Evolutionary conservation across 73 alveolate genomes (phyloP).

Genomic region (Paramecium primaurelia): DNA sequence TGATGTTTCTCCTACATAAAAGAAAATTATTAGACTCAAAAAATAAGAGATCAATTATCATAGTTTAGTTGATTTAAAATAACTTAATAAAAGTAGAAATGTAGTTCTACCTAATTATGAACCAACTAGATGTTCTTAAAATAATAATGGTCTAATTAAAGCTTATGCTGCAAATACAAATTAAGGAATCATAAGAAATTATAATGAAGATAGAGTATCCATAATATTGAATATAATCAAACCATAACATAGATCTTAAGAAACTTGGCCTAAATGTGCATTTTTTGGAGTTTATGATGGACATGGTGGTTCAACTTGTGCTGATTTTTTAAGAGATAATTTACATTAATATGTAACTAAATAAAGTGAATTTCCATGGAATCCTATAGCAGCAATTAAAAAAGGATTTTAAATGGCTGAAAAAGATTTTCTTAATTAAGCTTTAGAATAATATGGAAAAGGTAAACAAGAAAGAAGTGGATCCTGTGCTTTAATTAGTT

Average conservation of each 20-base stretch:
- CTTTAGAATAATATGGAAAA: constrained; percentile 68
- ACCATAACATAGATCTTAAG: constrained; percentile 64
- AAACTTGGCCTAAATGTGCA: constrained; percentile 90
- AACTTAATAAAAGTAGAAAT: not conserved
- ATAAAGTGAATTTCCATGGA: constrained; percentile 71
- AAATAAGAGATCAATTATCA: not conserved
- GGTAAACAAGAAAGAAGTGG: constrained; percentile 89
- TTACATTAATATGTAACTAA: constrained; percentile 76
- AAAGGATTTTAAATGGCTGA: constrained; percentile 91
- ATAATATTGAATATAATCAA: constrained; percentile 80
- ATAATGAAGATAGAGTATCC: constrained; percentile 95
- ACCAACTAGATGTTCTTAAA: constrained; percentile 80
- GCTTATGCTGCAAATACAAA: constrained; percentile 96
- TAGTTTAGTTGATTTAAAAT: not conserved
- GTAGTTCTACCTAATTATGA: constrained; percentile 51
- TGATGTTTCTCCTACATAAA: not conserved
- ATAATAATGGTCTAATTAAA: constrained; percentile 79
- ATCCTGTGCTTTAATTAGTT: constrained; percentile 87
- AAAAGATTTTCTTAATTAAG: constrained; percentile 78
- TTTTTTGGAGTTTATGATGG: constrained; percentile 99
- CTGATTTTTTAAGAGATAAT: constrained; percentile 93
- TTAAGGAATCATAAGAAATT: constrained; percentile 91
- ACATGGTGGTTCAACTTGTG: constrained; percentile 96
- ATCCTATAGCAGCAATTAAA: constrained; percentile 84
- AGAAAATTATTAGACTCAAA: not conserved